phyloP scores from a whole-genome alignment of 805 yeast genomes.

The Isabelozyma rhagii region DNA sequence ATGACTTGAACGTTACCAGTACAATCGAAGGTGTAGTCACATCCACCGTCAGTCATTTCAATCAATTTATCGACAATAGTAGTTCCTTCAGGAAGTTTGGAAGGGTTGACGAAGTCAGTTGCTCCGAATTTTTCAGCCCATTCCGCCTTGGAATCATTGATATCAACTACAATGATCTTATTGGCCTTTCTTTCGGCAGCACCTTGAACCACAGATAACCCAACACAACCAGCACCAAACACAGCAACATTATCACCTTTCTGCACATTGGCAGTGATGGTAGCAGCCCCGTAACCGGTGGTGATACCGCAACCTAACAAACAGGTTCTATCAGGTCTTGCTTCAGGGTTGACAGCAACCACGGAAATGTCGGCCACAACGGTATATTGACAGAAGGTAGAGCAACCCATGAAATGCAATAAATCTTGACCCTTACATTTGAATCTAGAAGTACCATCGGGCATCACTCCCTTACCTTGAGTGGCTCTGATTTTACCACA shows the following conservation, averaged over 20 bases:
- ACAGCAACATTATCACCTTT: constrained; percentile 93
- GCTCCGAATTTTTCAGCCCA: constrained; percentile 94
- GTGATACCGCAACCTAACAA: constrained; percentile 98
- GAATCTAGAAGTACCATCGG: constrained; percentile 95
- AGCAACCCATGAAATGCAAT: constrained; percentile 96
- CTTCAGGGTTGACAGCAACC: constrained; percentile 83
- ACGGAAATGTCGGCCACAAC: constrained; percentile 97
- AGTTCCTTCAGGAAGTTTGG: constrained; percentile 66
- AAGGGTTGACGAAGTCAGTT: constrained; percentile 89
- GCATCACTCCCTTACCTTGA: constrained; percentile 98
- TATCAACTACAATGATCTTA: constrained; percentile 80
- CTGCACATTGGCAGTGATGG: constrained; percentile 86
- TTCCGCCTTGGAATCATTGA: constrained; percentile 76
- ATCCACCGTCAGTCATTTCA: constrained; percentile 95
- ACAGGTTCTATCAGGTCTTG: constrained; percentile 84
- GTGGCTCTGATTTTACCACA: constrained; percentile 96
- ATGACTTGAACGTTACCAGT: constrained; percentile 94
- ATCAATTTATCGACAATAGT: constrained; percentile 78
- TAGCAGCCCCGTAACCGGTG: constrained; percentile 97
- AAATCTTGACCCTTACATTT: constrained; percentile 79
- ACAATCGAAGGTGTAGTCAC: constrained; percentile 95
- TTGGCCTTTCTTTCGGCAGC: constrained; percentile 80
- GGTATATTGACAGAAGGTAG: constrained; percentile 94
- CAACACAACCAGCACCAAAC: constrained; percentile 98
- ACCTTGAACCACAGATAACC: constrained; percentile 94